A percentile compares a stretch with the other conserved stretches of the same genome.
Evolutionary conservation across 2,329 filamentous ascomycete species (phyloP).

Genomic region (Aspergillus pseudonomiae): DNA sequence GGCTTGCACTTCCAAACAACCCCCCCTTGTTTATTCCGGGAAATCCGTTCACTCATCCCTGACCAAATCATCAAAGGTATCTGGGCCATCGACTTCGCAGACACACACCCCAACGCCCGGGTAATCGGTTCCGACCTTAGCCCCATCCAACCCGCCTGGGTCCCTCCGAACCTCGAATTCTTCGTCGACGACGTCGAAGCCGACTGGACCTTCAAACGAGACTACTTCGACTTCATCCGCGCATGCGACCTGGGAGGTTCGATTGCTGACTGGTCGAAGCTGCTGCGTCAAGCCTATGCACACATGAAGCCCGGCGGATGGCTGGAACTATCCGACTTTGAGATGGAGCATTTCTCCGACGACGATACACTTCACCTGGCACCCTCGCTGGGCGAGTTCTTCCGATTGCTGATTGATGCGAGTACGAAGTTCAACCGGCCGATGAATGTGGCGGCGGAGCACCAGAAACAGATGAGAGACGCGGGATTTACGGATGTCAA

Average conservation of each 20-base stretch:
- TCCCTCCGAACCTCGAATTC: not conserved
- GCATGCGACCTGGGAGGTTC: not conserved
- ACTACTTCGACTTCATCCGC: not conserved
- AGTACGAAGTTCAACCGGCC: not conserved
- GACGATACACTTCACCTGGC: not conserved
- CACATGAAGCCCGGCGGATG: not conserved
- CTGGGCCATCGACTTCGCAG: not conserved
- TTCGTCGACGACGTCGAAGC: not conserved
- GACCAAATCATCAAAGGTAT: not conserved
- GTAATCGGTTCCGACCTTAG: not conserved
- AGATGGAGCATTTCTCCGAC: not conserved
- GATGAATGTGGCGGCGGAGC: not conserved
- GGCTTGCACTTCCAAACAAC: not conserved
- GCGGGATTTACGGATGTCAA: not conserved
- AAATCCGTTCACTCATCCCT: not conserved
- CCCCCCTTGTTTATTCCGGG: not conserved
- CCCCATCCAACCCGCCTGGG: not conserved
- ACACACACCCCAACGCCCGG: not conserved
- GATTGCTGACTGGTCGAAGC: not conserved
- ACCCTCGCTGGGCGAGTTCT: not conserved
- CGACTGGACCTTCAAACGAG: not conserved
- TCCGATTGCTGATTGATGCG: not conserved
- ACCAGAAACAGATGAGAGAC: not conserved
- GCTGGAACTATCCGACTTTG: not conserved
- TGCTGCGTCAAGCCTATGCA: not conserved